These are phyloP conservation scores for Ilex aquifolium DNA, from an alignment of 257 asterid species.

Conservation along the genomic window DNA sequence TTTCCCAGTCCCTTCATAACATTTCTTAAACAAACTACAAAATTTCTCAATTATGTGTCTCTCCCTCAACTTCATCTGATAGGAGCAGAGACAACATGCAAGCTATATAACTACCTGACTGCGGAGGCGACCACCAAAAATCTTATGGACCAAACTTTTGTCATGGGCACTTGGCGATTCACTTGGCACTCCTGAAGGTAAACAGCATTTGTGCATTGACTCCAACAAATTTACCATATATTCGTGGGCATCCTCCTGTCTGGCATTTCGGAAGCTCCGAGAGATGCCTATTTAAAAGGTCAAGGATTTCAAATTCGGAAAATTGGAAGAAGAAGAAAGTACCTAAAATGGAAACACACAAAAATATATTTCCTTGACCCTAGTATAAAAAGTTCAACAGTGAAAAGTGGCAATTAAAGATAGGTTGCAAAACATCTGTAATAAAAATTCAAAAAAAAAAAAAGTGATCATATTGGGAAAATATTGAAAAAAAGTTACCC, in stretches of 20 bases:
- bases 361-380: no score
- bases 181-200: constrained; percentile 91
- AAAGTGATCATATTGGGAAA: not conserved
- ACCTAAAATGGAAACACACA: no score
- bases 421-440: not conserved
- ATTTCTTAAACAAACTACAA: no score
- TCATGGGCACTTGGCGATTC: constrained; percentile 93
- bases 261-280: constrained; percentile 75
- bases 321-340: not conserved
- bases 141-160: constrained; percentile 95
- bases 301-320: constrained; percentile 36
- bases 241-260: constrained; percentile 99
- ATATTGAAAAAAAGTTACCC: no score
- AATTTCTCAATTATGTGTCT: no score
- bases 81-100: no score
- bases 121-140: constrained; percentile 87
- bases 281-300: constrained; percentile 64
- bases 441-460: not conserved
- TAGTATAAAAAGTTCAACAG: no score
- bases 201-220: constrained; percentile 97
- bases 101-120: constrained; percentile 58
- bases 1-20: no score
- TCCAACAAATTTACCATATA: constrained; percentile 95
- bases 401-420: not conserved
- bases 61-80: no score